Evolutionary conservation across 2,329 filamentous ascomycete genomes (phyloP).

Genomic region (Aspergillus fumigatus): DNA sequence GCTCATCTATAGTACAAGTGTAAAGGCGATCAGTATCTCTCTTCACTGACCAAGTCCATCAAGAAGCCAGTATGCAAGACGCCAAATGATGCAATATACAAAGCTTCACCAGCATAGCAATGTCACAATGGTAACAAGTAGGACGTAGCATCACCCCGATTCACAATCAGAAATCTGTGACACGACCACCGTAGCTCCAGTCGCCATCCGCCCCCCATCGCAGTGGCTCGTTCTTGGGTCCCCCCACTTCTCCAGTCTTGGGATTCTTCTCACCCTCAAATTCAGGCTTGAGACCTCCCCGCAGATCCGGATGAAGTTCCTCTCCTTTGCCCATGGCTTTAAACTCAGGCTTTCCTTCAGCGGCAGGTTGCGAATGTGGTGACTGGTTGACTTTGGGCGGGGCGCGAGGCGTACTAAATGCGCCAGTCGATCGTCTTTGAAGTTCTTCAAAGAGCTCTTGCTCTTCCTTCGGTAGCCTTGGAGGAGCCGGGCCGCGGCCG

Average conservation of each 20-base stretch:
- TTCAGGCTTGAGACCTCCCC: constrained; percentile 76
- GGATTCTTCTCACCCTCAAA: constrained; percentile 92
- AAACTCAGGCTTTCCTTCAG: constrained; percentile 36
- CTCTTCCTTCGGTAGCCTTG: constrained; percentile 79
- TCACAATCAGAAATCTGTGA: constrained; percentile 72
- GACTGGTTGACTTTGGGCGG: constrained; percentile 49
- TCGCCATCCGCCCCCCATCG: constrained; percentile 73
- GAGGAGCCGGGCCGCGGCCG: constrained; percentile 62
- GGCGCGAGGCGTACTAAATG: constrained; percentile 60
- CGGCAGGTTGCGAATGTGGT: constrained; percentile 29
- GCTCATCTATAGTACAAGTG: not conserved
- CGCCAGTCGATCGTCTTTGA: constrained; percentile 71
- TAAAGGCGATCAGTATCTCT: not conserved
- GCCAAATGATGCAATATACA: not conserved
- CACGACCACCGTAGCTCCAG: constrained; percentile 93
- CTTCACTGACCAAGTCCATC: not conserved
- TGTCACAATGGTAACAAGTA: not conserved
- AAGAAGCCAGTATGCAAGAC: not conserved
- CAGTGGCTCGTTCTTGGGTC: constrained; percentile 94
- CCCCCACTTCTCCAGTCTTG: constrained; percentile 89
- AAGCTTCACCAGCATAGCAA: not conserved
- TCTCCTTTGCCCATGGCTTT: constrained; percentile 57
- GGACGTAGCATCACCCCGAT: not conserved
- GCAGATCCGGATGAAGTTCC: constrained; percentile 65
- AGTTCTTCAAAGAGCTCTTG: constrained; percentile 88